Percentiles rank a stretch among this genome's conserved stretches.
Conservation (phyloP, 2,329 filamentous ascomycete species). For the Aureobasidium sp. region DNA sequence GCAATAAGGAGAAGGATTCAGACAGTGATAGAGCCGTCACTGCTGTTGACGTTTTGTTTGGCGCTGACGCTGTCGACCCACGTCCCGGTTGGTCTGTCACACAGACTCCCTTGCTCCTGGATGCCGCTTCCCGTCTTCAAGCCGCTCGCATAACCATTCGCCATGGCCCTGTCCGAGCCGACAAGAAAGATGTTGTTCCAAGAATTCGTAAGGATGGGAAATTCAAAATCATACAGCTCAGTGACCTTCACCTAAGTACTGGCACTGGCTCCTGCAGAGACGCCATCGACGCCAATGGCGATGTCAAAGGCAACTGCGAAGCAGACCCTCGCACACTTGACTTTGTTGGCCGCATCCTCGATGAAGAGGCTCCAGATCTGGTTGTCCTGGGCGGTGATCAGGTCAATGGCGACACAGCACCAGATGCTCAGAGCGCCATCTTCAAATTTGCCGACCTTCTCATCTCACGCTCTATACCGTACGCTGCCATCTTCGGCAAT, state of each 20-base stretch:
- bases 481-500: conserved; percentile 91
- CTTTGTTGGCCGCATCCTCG: conserved; percentile 74
- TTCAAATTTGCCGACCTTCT: conserved; percentile 88
- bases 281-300: conserved; percentile 63
- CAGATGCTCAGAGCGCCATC: conserved; percentile 84
- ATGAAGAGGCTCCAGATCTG: conserved; percentile 89
- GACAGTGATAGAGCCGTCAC: conserved; percentile 71
- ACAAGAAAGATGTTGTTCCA: conserved; percentile 53
- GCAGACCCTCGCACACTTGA: conserved; percentile 88
- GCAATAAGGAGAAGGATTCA: conserved; percentile 62
- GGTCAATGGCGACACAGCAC: conserved; percentile 87
- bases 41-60: conserved; percentile 78
- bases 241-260: conserved; percentile 91
- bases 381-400: conserved; percentile 91
- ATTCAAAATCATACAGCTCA: conserved; percentile 95
- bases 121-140: conserved; percentile 53
- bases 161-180: conserved; percentile 58
- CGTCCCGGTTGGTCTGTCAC: conserved; percentile 76
- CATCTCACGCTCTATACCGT: conserved; percentile 81
- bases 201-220: conserved; percentile 81
- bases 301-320: conserved; percentile 72
- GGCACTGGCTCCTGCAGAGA: conserved; percentile 81
- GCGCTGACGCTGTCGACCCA: conserved; percentile 84
- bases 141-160: conserved; percentile 72
- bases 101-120: conserved; percentile 65